Conservation (phyloP, 306 rosid genomes). For the Datisca glomerata region DNA sequence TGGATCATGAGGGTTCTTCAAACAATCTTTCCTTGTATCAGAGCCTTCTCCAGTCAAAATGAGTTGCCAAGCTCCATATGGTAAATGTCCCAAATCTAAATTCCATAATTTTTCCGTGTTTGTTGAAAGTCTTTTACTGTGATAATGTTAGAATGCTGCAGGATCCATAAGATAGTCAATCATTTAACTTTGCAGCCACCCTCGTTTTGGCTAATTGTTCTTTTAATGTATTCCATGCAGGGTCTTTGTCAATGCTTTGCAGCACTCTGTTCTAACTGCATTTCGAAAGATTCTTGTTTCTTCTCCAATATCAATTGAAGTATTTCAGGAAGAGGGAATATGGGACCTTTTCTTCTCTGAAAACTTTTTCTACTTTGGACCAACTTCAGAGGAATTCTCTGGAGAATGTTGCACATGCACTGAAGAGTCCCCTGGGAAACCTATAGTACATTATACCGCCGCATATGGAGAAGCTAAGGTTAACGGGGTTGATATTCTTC, state of each 20-base stretch:
- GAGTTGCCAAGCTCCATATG: constrained; percentile 63
- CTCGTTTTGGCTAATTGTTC: constrained; percentile 9
- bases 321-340: constrained; percentile 71
- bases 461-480: constrained; percentile 24
- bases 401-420: constrained; percentile 21
- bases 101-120: too few species aligned
- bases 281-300: constrained; percentile 64
- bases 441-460: constrained; percentile 35
- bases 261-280: constrained; percentile 48
- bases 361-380: constrained; percentile 64
- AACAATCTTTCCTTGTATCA: constrained; percentile 73
- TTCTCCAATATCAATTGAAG: constrained; percentile 46
- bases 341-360: constrained; percentile 95
- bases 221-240: constrained; percentile 32
- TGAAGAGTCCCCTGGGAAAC: constrained; percentile 22
- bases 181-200: too few species aligned
- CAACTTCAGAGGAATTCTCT: constrained; percentile 35
- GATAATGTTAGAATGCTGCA: too few species aligned
- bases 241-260: constrained; percentile 59
- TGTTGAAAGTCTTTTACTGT: too few species aligned
- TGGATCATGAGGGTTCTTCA: constrained; percentile 77
- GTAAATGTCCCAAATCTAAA: too few species aligned
- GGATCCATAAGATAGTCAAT: too few species aligned
- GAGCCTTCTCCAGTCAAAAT: constrained; percentile 74
- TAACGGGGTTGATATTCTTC: constrained; percentile 51